Evolutionary conservation across 108 stramenopile species (phyloP), one percentile per base, ranked within the genome.

Genomic region (Cyclostephanos invisitatus): DNA sequence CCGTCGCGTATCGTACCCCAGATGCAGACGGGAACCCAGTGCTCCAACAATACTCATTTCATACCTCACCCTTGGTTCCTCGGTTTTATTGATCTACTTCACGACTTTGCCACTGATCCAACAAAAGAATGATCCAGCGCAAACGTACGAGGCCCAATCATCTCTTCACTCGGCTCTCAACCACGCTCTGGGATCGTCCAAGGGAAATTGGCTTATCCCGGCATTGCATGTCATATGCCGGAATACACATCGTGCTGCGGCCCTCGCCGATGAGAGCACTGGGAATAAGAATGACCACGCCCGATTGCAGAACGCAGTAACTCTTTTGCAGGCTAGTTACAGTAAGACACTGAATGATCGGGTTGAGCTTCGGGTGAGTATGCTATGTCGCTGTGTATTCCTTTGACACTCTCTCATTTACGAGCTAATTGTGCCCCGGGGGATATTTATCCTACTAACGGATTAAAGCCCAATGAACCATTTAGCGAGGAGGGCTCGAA

Each of bases 331-430:
- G 65, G 91, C 91, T 36, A 83, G 82, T 62, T 94, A 87, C 59
- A 87, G 86, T 68, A 90, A 87, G 68, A 88, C 91, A 17, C 73
- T 92, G 81, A 94, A 94, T 73, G 93, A 94, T 77, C 87, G 93
- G 22, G 87, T 82, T 36, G 91, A 91, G 62, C 74, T 83, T 51
- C 69, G 76, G 36, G 84, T 82, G 57, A 38, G 77, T 61, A 35
- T 32, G 60, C 11, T 0, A 0, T 9, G 2, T 50, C 7, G 3
- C 35, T 38, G 24, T 17, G 0, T 7, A 36, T 72, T 50, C 61
- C n/a, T 71, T 60, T 73, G 69, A 2, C 68, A 51, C 21, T 72
- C 83, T 32, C 69, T 67, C 4, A 73, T 62, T 68, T 56, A 81
- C 8, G 0, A 44, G 22, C n/a, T 64, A 20, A 29, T 44, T 20